Evolutionary conservation across 139 green algal genomes (phyloP).

Genomic region (Deuterostichococcus epilithicus): DNA sequence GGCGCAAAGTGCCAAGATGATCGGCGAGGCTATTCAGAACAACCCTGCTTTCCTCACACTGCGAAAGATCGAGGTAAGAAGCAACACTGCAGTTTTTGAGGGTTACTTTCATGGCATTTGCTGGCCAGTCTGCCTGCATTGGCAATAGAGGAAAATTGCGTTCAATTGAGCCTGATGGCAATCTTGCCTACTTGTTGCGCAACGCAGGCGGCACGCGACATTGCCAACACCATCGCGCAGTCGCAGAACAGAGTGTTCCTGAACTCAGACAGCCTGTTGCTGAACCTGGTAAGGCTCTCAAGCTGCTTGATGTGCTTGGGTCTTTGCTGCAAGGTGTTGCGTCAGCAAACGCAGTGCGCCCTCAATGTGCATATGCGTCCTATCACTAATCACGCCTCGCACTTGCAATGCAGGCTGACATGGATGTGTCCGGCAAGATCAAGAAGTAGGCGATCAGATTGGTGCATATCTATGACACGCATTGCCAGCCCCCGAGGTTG

Average conservation of each 20-base stretch:
- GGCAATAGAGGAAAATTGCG: too few relatives aligned
- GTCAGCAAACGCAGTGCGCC: too few relatives aligned
- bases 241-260: slow-evolving; percentile 91
- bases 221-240: slow-evolving; percentile 79
- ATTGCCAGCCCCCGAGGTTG: too few relatives aligned
- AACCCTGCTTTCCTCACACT: slow-evolving; percentile 88
- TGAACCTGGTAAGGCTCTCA: slow-evolving; percentile 70
- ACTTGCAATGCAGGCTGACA: not conserved
- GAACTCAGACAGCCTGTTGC: slow-evolving; percentile 83
- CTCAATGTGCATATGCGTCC: too few relatives aligned
- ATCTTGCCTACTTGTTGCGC: not conserved
- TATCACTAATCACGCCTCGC: too few relatives aligned
- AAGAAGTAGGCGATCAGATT: not conserved
- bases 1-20: slow-evolving; percentile 85
- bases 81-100: not conserved
- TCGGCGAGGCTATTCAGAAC: slow-evolving; percentile 84
- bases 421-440: not conserved
- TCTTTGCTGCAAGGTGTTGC: not conserved
- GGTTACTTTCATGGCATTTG: too few relatives aligned
- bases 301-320: not conserved
- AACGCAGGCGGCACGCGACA: slow-evolving; percentile 82
- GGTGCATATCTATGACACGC: too few relatives aligned
- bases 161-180: not conserved
- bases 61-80: slow-evolving; percentile 81
- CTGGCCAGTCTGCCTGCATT: too few relatives aligned